phyloP scores from a whole-genome alignment of 192 early-diverging fungal species.

The Coemansia sp. region DNA sequence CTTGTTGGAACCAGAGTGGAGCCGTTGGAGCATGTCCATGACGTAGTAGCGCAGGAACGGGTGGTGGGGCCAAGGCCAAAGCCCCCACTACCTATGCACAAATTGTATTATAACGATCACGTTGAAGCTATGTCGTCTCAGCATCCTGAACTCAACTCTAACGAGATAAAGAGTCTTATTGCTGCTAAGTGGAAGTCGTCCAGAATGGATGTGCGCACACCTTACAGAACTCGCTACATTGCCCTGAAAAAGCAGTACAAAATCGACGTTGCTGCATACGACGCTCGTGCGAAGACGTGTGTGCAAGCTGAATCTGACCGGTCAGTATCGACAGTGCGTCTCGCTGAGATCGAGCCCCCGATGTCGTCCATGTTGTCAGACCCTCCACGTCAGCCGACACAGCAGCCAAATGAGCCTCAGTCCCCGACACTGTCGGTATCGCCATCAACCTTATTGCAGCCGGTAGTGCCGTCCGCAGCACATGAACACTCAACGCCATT shows the following conservation, averaged over 20 bases:
- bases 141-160: background rate
- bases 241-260: background rate
- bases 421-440: too few relatives aligned
- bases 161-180: background rate
- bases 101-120: background rate
- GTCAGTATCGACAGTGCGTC: conserved; percentile 13
- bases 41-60: background rate
- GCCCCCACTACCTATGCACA: background rate
- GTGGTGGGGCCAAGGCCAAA: background rate
- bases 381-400: too few relatives aligned
- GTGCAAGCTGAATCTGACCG: background rate
- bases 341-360: background rate
- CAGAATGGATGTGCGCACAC: background rate
- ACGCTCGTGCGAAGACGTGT: background rate
- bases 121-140: background rate
- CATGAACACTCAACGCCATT: background rate
- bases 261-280: conserved; percentile 1
- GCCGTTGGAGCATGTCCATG: background rate
- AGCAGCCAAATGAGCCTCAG: too few relatives aligned
- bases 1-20: background rate
- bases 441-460: too few relatives aligned
- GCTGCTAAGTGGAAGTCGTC: background rate
- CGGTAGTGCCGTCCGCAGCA: background rate
- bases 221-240: background rate
- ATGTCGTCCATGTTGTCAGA: too few relatives aligned